Evolutionary conservation across 2,329 filamentous ascomycete genomes (phyloP).

Genomic region (Aspergillus arachidicola): DNA sequence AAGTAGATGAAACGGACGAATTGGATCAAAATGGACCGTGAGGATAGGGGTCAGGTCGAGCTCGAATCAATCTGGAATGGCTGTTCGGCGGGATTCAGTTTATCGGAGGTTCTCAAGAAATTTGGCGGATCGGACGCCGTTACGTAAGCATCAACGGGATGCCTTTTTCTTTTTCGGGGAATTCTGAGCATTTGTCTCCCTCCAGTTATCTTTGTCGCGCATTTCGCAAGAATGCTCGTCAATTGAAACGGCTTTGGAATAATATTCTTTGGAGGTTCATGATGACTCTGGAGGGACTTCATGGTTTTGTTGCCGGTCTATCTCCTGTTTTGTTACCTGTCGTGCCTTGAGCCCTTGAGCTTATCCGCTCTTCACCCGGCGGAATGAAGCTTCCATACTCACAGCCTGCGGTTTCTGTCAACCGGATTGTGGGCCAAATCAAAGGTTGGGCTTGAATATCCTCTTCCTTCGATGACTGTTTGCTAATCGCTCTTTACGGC

Average conservation of each 20-base stretch:
- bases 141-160: slow-evolving; percentile 34
- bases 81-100: slow-evolving; percentile 19
- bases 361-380: slow-evolving; percentile 17
- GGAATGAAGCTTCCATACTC: slow-evolving; percentile 36
- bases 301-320: slow-evolving; percentile 8
- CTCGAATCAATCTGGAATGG: slow-evolving; percentile 14
- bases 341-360: slow-evolving; percentile 17
- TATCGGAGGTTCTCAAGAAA: slow-evolving; percentile 25
- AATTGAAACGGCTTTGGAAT: neutral
- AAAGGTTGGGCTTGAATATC: slow-evolving; percentile 8
- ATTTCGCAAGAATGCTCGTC: neutral
- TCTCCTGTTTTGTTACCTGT: slow-evolving; percentile 10
- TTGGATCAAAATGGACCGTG: neutral
- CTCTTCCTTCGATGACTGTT: neutral
- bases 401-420: slow-evolving; percentile 22
- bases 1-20: neutral
- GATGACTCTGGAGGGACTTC: slow-evolving; percentile 21
- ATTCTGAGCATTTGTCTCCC: neutral
- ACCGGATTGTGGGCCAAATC: slow-evolving; percentile 13
- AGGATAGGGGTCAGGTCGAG: slow-evolving; percentile 5
- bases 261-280: slow-evolving; percentile 14
- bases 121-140: slow-evolving; percentile 27
- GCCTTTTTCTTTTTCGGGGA: slow-evolving; percentile 4
- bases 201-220: neutral
- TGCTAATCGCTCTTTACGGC: neutral